Evolutionary conservation across 202 grass and related monocot species (phyloP), one percentile per base, ranked within the genome.

Genomic region (Bolboschoenoplectus hybrid): DNA sequence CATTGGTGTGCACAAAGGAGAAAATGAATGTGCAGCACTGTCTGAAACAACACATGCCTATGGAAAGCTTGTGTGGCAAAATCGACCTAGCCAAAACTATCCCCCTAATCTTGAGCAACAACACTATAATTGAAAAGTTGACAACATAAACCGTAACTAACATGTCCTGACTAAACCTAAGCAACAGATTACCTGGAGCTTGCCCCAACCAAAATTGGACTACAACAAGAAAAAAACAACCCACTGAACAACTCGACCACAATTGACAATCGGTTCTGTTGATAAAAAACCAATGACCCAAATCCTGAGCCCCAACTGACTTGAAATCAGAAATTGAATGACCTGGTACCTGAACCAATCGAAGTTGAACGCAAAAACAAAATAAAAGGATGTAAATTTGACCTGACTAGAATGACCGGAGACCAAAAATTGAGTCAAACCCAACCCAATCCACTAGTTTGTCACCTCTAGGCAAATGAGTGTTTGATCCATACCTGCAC

Each of bases 401-500:
- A 72, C 53, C 26, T 20, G 14, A 56, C 53, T 56, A 49, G 53
- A 72, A 84, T 67, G 16, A 49, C n/a, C 1, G 38, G 45, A 26
- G 9, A 6, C 4, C 57, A 82, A 9, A 44, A 45, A 11, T 20
- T 44, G 47, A 83, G 34, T 11, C 14, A 49, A 83, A 63, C 12
- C 1, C 1, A 47, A 72, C 40, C 68, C 40, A 70, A 70, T 70
- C 26, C 26, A 26, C 67, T 17, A 44, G 67, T 45, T 45, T 70
- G 67, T 12, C 41, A 9, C 16, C 40, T n/a, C 7, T 5, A 2
- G 26, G 81, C 20, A 50, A 80, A 80, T 7, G 26, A 39, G 9
- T 9, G 26, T 4, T 63, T 39, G 1, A 13, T 45, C 45, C 35
- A 56, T 91, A 94, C 95, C 95, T 94, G 85, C 91, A 85, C 87